Percentiles rank a stretch among this genome's conserved stretches.
These are phyloP conservation scores for Schizothecium vesticola DNA, from an alignment of 495 filamentous ascomycete species.

Conservation along the genomic window DNA sequence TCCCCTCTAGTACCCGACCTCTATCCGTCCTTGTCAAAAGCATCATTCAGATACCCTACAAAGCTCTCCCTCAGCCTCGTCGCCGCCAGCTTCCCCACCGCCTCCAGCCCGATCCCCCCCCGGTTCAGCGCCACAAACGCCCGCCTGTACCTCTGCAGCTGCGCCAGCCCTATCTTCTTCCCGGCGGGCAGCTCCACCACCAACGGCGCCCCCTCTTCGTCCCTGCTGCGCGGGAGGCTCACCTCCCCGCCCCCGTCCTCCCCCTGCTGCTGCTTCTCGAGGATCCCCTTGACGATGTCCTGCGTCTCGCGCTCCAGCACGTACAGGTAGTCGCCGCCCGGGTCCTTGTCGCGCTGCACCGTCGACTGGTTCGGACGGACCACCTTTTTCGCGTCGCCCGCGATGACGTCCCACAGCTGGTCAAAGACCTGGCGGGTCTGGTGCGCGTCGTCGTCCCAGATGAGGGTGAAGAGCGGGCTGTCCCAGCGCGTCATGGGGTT, in stretches of 20 bases:
- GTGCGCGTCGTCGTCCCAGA: conserved; percentile 66
- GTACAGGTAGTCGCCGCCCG: conserved; percentile 75
- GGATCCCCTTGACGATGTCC: conserved; percentile 68
- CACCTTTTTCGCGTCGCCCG: conserved; percentile 52
- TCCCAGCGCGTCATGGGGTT: conserved; percentile 95
- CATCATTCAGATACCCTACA: conserved; percentile 68
- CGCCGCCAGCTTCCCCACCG: conserved; percentile 41
- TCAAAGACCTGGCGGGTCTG: conserved; percentile 35
- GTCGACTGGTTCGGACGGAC: conserved; percentile 79
- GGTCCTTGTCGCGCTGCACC: conserved; percentile 55
- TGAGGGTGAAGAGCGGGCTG: conserved; percentile 84
- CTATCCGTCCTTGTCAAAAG: conserved; percentile 47
- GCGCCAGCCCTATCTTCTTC: conserved; percentile 60
- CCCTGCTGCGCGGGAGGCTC: conserved; percentile 14
- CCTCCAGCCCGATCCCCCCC: conserved; percentile 47
- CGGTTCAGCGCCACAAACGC: conserved; percentile 79
- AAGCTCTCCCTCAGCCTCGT: conserved; percentile 61
- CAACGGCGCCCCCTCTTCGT: conserved; percentile 27
- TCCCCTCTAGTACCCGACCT: no score
- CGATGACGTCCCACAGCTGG: conserved; percentile 73
- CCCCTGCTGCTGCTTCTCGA: conserved; percentile 67
- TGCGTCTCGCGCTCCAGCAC: conserved; percentile 80
- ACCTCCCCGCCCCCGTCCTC: conserved; percentile 55
- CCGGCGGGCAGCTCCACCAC: conserved; percentile 51
- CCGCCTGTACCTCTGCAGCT: conserved; percentile 75